Percentiles rank a stretch among this genome's conserved stretches.
Evolutionary conservation across 139 green algal genomes (phyloP).

Genomic region (Haematococcus lacustris): DNA sequence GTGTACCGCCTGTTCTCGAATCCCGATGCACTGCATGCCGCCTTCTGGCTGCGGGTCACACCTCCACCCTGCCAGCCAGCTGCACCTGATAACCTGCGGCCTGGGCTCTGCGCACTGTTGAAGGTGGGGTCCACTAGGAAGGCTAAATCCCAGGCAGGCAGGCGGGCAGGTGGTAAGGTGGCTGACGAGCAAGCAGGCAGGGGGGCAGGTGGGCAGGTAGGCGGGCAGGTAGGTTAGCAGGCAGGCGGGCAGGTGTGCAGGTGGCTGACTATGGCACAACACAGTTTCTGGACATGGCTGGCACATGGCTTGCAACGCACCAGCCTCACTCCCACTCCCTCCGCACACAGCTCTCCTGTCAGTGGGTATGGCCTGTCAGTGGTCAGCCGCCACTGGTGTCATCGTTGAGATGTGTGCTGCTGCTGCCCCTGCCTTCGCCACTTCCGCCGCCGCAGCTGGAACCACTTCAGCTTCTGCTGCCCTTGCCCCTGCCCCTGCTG

Average conservation of each 20-base stretch:
- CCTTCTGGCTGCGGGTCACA: constrained; percentile 28
- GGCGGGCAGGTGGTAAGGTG: constrained; percentile 3
- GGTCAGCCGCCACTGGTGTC: too few relatives aligned
- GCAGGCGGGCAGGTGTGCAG: too few relatives aligned
- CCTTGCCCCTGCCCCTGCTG: not conserved
- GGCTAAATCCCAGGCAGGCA: not conserved
- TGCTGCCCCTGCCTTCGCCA: not conserved
- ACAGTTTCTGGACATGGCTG: too few relatives aligned
- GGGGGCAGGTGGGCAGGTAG: not conserved
- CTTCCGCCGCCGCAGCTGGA: not conserved
- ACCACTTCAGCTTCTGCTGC: not conserved
- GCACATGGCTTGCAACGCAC: too few relatives aligned
- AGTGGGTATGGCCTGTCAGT: too few relatives aligned
- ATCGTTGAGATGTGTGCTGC: not conserved
- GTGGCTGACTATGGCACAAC: too few relatives aligned
- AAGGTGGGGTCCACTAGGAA: constrained; percentile 8
- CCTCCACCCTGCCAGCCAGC: not conserved
- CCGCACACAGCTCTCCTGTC: too few relatives aligned
- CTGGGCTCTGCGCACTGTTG: not conserved
- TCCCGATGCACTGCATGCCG: constrained; percentile 24
- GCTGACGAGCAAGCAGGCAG: not conserved
- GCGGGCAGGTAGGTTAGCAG: not conserved
- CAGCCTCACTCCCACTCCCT: too few relatives aligned
- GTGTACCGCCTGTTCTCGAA: constrained; percentile 30
- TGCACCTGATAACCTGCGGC: constrained; percentile 5